Conservation (phyloP, 108 stramenopile species). For the Cylindrotheca closterium region DNA sequence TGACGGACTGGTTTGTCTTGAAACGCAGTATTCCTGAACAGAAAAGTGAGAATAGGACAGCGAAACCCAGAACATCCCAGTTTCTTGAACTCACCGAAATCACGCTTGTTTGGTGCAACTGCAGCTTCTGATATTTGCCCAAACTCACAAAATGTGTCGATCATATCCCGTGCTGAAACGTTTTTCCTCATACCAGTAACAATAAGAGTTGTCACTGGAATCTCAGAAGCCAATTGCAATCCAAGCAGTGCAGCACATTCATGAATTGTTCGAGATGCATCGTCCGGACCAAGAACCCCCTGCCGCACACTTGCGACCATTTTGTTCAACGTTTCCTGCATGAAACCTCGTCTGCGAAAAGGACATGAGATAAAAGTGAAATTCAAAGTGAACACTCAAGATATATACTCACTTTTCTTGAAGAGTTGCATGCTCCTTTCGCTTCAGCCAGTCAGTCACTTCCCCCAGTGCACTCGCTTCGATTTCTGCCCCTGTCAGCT, state of each 20-base stretch:
- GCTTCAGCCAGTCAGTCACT: constrained; percentile 74
- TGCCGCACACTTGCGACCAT: constrained; percentile 64
- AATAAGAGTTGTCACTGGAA: constrained; percentile 67
- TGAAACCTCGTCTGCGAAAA: constrained; percentile 51
- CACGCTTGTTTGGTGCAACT: constrained; percentile 63
- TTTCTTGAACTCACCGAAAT: constrained; percentile 52
- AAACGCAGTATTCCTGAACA: constrained; percentile 66
- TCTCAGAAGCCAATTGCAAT: constrained; percentile 55
- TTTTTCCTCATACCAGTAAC: constrained; percentile 81
- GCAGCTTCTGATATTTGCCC: constrained; percentile 74
- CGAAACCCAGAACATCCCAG: neutral
- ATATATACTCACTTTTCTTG: constrained; percentile 55
- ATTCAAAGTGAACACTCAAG: neutral
- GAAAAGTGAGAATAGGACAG: neutral
- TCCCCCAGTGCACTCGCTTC: constrained; percentile 74
- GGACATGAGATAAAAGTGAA: neutral
- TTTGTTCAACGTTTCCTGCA: constrained; percentile 72
- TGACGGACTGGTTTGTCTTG: constrained; percentile 54
- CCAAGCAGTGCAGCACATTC: constrained; percentile 81
- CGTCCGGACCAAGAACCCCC: constrained; percentile 51
- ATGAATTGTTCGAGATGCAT: constrained; percentile 75
- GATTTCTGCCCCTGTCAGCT: constrained; percentile 52
- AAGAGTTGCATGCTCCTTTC: constrained; percentile 48
- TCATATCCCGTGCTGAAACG: constrained; percentile 49
- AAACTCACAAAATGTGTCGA: constrained; percentile 59